A percentile compares a stretch with the other conserved stretches of the same genome.
These are phyloP conservation scores for Yamadazyma kanchanaburiensis DNA, from an alignment of 1,139 yeast genomes.

Conservation along the genomic window DNA sequence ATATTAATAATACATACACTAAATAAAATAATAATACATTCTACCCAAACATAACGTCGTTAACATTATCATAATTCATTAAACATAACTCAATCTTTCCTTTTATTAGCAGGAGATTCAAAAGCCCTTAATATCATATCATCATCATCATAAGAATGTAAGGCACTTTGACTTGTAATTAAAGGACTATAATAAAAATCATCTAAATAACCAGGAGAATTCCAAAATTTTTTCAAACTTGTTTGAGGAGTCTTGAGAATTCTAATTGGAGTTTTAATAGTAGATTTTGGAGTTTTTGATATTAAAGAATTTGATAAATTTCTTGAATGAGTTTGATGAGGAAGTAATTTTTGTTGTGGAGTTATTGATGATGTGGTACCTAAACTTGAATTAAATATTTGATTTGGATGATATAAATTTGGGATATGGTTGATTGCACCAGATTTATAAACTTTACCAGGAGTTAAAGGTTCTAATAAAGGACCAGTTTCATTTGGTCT, in stretches of 20 bases:
- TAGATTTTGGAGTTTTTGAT: constrained; percentile 18
- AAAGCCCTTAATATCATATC: constrained; percentile 50
- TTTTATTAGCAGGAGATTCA: constrained; percentile 26
- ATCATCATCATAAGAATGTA: constrained; percentile 51
- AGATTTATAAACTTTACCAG: constrained; percentile 27
- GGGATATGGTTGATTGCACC: constrained; percentile 16
- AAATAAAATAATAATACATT: too few relatives aligned
- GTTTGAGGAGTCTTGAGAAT: constrained; percentile 41
- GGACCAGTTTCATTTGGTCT: constrained; percentile 61
- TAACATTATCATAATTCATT: too few relatives aligned
- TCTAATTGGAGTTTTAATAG: constrained; percentile 35
- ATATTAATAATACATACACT: too few relatives aligned
- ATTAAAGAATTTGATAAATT: constrained; percentile 4
- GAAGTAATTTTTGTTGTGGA: not conserved
- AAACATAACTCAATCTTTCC: constrained; percentile 1
- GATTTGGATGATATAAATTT: constrained; percentile 7
- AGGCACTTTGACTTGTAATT: constrained; percentile 21
- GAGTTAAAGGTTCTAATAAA: constrained; percentile 54
- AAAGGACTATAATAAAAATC: constrained; percentile 65
- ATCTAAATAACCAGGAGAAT: constrained; percentile 64
- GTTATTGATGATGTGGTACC: constrained; percentile 1
- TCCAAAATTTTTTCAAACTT: constrained; percentile 51
- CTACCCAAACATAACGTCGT: too few relatives aligned
- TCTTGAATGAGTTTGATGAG: constrained; percentile 3
- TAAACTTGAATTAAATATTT: constrained; percentile 1